Base-by-base conservation (phyloP, 192 early-diverging fungal genomes). In the Geosiphon pyriformis region DNA sequence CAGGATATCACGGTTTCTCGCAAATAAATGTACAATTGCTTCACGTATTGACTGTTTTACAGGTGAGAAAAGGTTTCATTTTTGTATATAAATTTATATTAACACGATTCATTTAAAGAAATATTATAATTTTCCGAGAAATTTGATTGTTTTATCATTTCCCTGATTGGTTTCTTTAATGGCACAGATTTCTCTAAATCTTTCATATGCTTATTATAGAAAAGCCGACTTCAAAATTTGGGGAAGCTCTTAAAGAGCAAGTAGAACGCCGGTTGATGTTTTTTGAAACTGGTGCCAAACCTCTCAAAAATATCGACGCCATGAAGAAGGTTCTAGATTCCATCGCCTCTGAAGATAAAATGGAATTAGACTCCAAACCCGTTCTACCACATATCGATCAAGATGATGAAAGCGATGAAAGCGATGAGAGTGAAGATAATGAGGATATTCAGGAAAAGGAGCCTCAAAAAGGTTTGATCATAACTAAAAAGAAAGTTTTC, bases 21-120 rank as follows among this genome's bases (percentile, higher is more conserved):
- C 96, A 72, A 99, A 97, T 87, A 99, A 99, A 81, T 93, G 92
- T 70, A 87, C 93, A 7, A 94, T 99, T 78, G 95, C 95, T 18
- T 93, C 91, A 27, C 84, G 96, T 61, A 95, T 99, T 66, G 96
- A 99, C 75, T 96, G 93, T 76, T 98, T 94, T 87, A 76, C 87
- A 53, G 89, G 86, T 65, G 50, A 30, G n/a, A 0, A 51, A 25
- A 27, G 15, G 25, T 6, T 17, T 6, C 25, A 30, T 49, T 32
- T 18, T 32, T 47, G 35, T 55, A 2, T 33, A 26, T 30, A n/a
- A 59, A 29, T 53, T 34, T 51, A 33, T 34, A 29, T 18, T 35
- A 27, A 22, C 22, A 18, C 25, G 23, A 59, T n/a, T n/a, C n/a
- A n/a, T n/a, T n/a, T n/a, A n/a, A n/a, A n/a, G n/a, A n/a, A n/a